phyloP scores from a whole-genome alignment of 2,329 filamentous ascomycete genomes.

The Celoporthe dispersa region DNA sequence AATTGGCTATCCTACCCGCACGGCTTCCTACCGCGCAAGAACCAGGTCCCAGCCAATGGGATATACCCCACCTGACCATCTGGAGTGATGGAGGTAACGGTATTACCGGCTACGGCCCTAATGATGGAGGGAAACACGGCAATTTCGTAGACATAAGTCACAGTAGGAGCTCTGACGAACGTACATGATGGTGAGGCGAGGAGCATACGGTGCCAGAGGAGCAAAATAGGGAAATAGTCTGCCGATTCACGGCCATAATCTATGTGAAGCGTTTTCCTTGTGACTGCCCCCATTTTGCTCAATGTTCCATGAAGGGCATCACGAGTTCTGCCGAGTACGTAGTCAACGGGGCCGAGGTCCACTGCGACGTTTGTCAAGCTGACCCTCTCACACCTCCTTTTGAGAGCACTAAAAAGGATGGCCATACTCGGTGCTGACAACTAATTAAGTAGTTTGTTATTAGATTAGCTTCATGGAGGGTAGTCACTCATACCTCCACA shows the following conservation, averaged over 20 bases:
- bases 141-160: neutral
- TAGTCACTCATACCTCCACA: neutral
- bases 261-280: too few species aligned
- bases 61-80: neutral
- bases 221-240: neutral
- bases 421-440: neutral
- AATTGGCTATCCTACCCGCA: neutral
- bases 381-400: neutral
- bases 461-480: neutral
- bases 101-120: neutral
- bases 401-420: neutral
- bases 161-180: neutral
- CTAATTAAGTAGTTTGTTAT: neutral
- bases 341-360: neutral
- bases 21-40: neutral
- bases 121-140: neutral
- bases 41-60: neutral
- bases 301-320: too few species aligned
- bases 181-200: neutral
- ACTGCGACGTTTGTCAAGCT: neutral
- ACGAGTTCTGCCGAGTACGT: neutral
- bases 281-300: too few species aligned
- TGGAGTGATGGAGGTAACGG: neutral
- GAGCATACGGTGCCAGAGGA: neutral
- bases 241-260: neutral